Evolutionary conservation across 441 rosid genomes (phyloP).

Genomic region (Erodium chrysanthum): DNA sequence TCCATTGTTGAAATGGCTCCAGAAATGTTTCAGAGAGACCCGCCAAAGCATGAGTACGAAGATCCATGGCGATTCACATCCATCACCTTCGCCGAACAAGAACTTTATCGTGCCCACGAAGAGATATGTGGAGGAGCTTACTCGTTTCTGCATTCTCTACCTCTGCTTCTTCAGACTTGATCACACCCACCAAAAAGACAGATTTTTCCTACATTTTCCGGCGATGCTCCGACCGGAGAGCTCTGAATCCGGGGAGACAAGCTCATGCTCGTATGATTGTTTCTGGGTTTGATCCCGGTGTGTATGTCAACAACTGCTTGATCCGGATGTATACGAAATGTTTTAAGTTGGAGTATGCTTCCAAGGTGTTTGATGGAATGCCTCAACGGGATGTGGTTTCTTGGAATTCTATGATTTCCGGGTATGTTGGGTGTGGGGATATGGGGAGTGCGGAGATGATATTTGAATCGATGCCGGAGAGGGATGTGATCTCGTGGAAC

Average conservation of each 20-base stretch:
- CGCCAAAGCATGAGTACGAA: conserved; percentile 30
- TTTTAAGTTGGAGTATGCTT: neutral
- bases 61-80: conserved; percentile 30
- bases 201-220: neutral
- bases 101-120: conserved; percentile 15
- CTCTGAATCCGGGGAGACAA: neutral
- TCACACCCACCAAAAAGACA: neutral
- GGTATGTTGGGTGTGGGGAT: conserved; percentile 38
- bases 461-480: conserved; percentile 45
- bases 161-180: no score
- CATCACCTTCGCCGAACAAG: conserved; percentile 16
- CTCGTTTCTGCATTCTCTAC: neutral
- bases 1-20: neutral
- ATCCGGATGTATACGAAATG: neutral
- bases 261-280: neutral
- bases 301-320: neutral
- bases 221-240: conserved; percentile 1
- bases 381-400: conserved; percentile 30
- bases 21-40: conserved; percentile 4
- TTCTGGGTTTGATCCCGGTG: neutral
- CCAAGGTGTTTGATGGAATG: neutral
- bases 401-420: conserved; percentile 54
- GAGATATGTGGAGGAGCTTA: neutral
- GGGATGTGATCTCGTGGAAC: conserved; percentile 83
- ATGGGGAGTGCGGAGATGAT: conserved; percentile 39